phyloP scores from a whole-genome alignment of 306 rosid genomes.

The Dicorynia guianensis region DNA sequence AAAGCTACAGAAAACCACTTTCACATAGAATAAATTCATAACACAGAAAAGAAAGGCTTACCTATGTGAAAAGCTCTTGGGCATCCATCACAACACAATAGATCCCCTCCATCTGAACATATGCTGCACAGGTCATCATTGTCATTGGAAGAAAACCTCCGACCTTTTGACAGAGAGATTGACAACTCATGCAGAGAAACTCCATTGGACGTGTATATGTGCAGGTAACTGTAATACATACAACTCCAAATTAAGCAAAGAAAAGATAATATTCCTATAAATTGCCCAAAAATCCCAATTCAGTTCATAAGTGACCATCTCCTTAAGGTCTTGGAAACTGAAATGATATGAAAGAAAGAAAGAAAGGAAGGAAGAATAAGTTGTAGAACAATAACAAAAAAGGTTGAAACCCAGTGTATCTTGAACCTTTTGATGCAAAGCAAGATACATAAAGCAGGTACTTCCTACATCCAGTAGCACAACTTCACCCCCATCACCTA shows the following conservation, averaged over 20 bases:
- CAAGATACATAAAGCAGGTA: constrained; percentile 27
- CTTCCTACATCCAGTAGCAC: constrained; percentile 17
- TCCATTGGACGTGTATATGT: constrained; percentile 90
- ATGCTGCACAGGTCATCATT: constrained; percentile 88
- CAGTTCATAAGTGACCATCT: constrained; percentile 10
- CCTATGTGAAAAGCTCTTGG: constrained; percentile 92
- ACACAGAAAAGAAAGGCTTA: constrained; percentile 39
- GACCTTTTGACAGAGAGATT: constrained; percentile 65
- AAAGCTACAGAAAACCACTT: background rate
- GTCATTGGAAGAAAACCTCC: constrained; percentile 61
- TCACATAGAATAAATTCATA: background rate
- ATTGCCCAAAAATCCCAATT: constrained; percentile 11
- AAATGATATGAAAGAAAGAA: constrained; percentile 1
- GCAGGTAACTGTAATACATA: constrained; percentile 71
- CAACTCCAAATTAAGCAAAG: constrained; percentile 32
- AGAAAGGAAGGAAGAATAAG: background rate
- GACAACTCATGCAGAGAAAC: constrained; percentile 93
- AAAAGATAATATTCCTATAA: background rate
- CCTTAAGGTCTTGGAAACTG: background rate
- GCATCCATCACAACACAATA: constrained; percentile 91
- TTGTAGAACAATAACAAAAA: background rate
- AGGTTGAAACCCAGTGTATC: background rate
- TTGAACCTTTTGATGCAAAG: constrained; percentile 13
- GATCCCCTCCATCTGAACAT: constrained; percentile 86
- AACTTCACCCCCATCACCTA: constrained; percentile 11